Percentiles rank a stretch among this genome's conserved stretches.
These are phyloP conservation scores for Phaffia rhodozyma DNA, from an alignment of 1,284 basidiomycete genomes.

Conservation along the genomic window DNA sequence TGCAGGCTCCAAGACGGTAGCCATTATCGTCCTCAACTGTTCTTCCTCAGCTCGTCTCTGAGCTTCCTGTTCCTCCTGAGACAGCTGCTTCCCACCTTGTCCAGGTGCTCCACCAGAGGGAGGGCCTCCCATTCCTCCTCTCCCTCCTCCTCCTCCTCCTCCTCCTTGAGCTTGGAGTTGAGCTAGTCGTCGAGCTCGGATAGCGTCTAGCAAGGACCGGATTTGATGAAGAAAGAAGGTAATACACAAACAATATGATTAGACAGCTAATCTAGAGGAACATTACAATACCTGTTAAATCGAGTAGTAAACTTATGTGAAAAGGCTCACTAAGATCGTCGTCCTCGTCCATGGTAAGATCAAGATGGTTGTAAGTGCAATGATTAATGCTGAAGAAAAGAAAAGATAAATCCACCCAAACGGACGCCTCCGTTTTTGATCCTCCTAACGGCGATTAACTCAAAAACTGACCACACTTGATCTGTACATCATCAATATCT, in stretches of 20 bases:
- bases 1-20: slow-evolving; percentile 72
- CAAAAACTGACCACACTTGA: no score
- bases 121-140: slow-evolving; percentile 12
- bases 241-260: background rate
- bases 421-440: no score
- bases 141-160: slow-evolving; percentile 17
- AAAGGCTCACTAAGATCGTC: slow-evolving; percentile 9
- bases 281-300: background rate
- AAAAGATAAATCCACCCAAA: no score
- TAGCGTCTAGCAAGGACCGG: background rate
- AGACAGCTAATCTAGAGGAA: background rate
- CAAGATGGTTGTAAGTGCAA: no score
- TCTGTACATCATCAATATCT: no score
- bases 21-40: slow-evolving; percentile 60
- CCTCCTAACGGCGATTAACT: no score
- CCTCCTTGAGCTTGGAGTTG: slow-evolving; percentile 17
- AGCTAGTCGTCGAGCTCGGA: slow-evolving; percentile 17
- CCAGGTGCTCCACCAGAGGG: slow-evolving; percentile 15
- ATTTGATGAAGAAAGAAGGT: background rate
- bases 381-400: no score
- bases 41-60: slow-evolving; percentile 41
- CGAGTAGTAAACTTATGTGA: no score
- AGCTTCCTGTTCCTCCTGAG: slow-evolving; percentile 29
- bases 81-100: slow-evolving; percentile 14
- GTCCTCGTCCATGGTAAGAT: slow-evolving; percentile 14